Evolutionary conservation across 2,329 filamentous ascomycete genomes (phyloP).

Genomic region (Delphinella strobiligena): DNA sequence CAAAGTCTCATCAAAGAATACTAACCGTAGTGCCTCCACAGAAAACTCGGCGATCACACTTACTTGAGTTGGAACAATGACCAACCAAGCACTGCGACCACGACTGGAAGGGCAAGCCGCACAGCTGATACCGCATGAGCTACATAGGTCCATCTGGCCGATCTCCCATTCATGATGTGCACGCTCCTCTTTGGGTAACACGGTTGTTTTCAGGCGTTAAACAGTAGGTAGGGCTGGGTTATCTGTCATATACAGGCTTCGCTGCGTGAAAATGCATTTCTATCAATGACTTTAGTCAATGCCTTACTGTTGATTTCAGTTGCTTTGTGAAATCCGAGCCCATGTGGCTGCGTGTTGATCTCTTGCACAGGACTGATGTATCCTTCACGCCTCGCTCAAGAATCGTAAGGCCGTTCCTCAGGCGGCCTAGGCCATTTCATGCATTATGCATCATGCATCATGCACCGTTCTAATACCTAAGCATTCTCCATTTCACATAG

Average conservation of each 20-base stretch:
- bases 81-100: constrained; percentile 43
- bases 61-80: constrained; percentile 93
- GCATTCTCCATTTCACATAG: too few species aligned
- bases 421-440: too few species aligned
- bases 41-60: constrained; percentile 95
- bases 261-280: neutral
- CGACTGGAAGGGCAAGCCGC: constrained; percentile 29
- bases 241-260: neutral
- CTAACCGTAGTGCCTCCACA: constrained; percentile 22
- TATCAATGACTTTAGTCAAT: neutral
- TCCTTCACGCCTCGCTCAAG: too few species aligned
- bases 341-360: too few species aligned
- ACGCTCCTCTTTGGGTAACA: neutral
- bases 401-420: too few species aligned
- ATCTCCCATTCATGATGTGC: constrained; percentile 1
- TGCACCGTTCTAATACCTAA: too few species aligned
- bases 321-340: too few species aligned
- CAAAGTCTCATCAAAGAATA: neutral
- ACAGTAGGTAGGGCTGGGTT: neutral
- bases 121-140: constrained; percentile 10
- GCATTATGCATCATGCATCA: too few species aligned
- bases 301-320: neutral
- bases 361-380: too few species aligned
- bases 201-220: neutral
- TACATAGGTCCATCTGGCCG: neutral